Evolutionary conservation across 2,329 filamentous ascomycete species (phyloP).

Genomic region (Epichloe elymi): DNA sequence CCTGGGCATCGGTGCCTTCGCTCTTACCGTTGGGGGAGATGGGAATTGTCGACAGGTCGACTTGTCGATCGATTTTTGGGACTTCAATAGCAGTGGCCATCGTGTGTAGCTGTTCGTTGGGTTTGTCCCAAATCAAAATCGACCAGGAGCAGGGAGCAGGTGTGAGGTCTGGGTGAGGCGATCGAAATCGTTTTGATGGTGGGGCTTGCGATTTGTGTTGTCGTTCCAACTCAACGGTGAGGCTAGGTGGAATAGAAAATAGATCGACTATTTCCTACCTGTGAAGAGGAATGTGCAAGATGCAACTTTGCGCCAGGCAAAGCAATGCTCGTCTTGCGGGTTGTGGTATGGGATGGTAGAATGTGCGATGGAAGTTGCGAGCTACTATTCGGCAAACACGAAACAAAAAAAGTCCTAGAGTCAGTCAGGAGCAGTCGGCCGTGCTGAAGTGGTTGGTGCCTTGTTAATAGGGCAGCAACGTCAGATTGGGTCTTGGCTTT

Average conservation of each 20-base stretch:
- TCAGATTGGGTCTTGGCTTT: not conserved
- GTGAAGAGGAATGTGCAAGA: slow-evolving; percentile 6
- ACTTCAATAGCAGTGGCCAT: slow-evolving; percentile 25
- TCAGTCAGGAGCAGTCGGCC: not conserved
- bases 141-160: slow-evolving; percentile 9
- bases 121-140: slow-evolving; percentile 1
- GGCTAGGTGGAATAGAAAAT: slow-evolving; percentile 9
- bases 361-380: slow-evolving; percentile 10
- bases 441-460: not conserved
- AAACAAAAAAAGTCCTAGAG: not conserved
- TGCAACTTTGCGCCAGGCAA: slow-evolving; percentile 29
- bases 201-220: not conserved
- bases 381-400: not conserved
- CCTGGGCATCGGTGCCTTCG: slow-evolving; percentile 33
- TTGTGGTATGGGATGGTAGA: slow-evolving; percentile 7
- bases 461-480: not conserved
- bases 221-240: not conserved
- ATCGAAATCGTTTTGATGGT: slow-evolving; percentile 5
- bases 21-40: slow-evolving; percentile 49
- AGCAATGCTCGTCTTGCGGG: slow-evolving; percentile 10
- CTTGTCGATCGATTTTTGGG: slow-evolving; percentile 36
- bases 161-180: slow-evolving; percentile 11
- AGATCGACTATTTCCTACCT: slow-evolving; percentile 17
- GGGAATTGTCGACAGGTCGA: slow-evolving; percentile 55
- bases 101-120: slow-evolving; percentile 8